Conservation (phyloP, 2,329 filamentous ascomycete genomes). For the Apiospora pterosperma region DNA sequence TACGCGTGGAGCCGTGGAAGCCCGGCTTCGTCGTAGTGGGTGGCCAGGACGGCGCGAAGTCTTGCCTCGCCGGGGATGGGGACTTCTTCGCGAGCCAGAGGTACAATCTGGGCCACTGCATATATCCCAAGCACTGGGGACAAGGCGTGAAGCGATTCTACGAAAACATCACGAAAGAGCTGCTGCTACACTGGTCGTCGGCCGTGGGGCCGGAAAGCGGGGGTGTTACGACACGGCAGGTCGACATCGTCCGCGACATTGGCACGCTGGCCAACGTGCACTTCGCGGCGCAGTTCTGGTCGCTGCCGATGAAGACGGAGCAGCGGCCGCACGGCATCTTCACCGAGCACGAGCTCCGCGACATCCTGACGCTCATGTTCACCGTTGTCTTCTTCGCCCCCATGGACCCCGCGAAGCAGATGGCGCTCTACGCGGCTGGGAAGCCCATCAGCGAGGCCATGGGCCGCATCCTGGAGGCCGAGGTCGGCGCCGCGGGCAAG, state of each 20-base stretch:
- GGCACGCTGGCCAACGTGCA: conserved; percentile 41
- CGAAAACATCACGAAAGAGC: background rate
- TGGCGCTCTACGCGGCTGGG: background rate
- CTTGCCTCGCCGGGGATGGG: background rate
- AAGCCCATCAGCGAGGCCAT: conserved; percentile 2
- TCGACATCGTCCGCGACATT: conserved; percentile 36
- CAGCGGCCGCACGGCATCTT: conserved; percentile 47
- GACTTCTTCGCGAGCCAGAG: background rate
- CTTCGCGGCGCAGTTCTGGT: conserved; percentile 52
- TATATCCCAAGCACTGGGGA: conserved; percentile 4
- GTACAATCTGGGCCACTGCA: background rate
- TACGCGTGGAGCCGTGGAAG: conserved; percentile 1
- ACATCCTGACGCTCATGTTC: conserved; percentile 32
- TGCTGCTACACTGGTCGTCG: conserved; percentile 4
- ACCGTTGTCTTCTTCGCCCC: background rate
- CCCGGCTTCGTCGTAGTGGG: background rate
- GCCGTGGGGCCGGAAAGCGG: background rate
- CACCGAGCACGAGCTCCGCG: conserved; percentile 50
- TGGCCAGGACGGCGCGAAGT: background rate
- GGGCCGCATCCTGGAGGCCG: conserved; percentile 2
- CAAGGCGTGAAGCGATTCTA: conserved; percentile 2
- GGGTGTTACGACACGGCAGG: background rate
- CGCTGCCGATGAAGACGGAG: conserved; percentile 51
- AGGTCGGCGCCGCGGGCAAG: background rate
- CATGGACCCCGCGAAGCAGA: background rate